phyloP scores from a whole-genome alignment of 176 grass and related monocot species.

The Carex parvula region DNA sequence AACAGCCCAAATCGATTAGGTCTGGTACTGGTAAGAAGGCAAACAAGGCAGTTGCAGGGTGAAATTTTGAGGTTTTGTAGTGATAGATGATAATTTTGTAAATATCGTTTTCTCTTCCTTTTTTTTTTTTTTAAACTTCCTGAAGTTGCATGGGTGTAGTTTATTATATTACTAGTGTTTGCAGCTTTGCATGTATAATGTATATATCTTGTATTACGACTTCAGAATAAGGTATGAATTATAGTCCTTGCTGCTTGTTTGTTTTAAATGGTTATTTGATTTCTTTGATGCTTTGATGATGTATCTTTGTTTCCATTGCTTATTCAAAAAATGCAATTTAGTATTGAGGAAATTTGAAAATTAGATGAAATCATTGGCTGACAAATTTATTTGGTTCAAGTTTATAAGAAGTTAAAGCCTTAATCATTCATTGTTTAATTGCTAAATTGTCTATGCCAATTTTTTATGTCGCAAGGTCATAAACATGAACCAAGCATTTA shows the following conservation, averaged over 20 bases:
- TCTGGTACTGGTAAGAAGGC: constrained; percentile 35
- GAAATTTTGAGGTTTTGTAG: not conserved
- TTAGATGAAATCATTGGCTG: not conserved
- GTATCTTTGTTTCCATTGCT: not conserved
- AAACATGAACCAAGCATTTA: not conserved
- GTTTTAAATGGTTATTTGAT: not conserved
- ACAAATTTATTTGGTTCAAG: not conserved
- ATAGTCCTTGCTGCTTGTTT: not conserved
- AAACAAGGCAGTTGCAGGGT: constrained; percentile 56
- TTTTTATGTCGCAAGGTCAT: not conserved
- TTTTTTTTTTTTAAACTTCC: not conserved
- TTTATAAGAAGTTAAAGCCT: not conserved
- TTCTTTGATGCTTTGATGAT: not conserved
- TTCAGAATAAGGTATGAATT: not conserved
- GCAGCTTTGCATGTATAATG: not conserved
- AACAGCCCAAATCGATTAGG: constrained; percentile 49
- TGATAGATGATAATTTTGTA: constrained; percentile 22
- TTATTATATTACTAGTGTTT: not conserved
- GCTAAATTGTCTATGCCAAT: not conserved
- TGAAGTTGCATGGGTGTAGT: not conserved
- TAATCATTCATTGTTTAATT: not conserved
- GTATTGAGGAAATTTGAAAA: not conserved
- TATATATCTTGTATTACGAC: not conserved
- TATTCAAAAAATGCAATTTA: not conserved
- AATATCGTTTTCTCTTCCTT: not conserved